Conservation (phyloP, 148 eudicot species). For the Gaultheria prostrata region DNA sequence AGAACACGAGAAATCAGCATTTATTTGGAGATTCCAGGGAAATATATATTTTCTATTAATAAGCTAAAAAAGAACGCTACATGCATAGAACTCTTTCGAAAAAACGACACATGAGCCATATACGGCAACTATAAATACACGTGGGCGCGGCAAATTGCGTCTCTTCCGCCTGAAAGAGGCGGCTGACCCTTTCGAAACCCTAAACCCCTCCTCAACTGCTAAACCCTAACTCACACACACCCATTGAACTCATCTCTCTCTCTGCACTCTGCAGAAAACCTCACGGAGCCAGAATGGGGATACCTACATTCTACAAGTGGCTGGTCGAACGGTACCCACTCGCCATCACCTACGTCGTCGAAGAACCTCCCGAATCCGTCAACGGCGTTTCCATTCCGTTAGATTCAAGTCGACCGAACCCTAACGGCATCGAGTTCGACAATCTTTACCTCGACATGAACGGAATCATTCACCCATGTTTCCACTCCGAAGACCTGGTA, state of each 20-base stretch:
- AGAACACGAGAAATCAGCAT: too few relatives aligned
- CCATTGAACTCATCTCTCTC: background rate
- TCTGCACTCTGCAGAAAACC: background rate
- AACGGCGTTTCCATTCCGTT: slow-evolving; percentile 18
- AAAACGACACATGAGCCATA: too few relatives aligned
- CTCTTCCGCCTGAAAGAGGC: background rate
- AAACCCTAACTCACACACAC: background rate
- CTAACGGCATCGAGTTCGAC: slow-evolving; percentile 35
- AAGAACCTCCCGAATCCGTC: slow-evolving; percentile 16
- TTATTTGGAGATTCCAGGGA: too few relatives aligned
- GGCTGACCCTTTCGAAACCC: background rate
- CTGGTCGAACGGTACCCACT: slow-evolving; percentile 23
- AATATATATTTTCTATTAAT: too few relatives aligned
- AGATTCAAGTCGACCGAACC: slow-evolving; percentile 25
- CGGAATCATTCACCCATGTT: slow-evolving; percentile 36
- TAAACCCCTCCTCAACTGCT: background rate
- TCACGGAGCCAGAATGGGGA: slow-evolving; percentile 22
- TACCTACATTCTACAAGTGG: slow-evolving; percentile 35
- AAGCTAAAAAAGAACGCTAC: too few relatives aligned
- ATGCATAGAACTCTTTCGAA: too few relatives aligned
- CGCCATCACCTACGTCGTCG: slow-evolving; percentile 18
- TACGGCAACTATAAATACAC: background rate
- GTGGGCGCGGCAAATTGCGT: background rate
- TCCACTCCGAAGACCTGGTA: slow-evolving; percentile 30
- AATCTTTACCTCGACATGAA: slow-evolving; percentile 38